Base-by-base conservation (phyloP, 2,329 filamentous ascomycete species). In the Rutstroemia sp. region DNA sequence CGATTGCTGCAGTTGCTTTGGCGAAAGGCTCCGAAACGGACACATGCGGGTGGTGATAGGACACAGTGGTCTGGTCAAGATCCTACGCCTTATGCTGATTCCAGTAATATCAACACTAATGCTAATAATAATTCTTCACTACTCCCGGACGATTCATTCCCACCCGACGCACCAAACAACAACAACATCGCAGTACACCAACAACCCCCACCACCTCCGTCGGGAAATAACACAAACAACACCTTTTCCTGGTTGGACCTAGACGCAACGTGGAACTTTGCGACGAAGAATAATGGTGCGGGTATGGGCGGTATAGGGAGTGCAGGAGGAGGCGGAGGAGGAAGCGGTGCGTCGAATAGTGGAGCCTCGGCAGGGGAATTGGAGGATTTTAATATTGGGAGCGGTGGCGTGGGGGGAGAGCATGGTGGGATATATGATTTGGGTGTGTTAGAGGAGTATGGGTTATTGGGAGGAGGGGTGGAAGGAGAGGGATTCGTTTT, bases 1-100 rank as follows among this genome's bases (percentile, higher is more conserved):
- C 75, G 79, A 18, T 77, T 85, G 1, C 72, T 86, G 0, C 78
- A 81, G 45, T 72, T 85, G 16, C 69, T 86, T 2, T 86, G 82
- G 83, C 74, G 79, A 30, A 77, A 68, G 58, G 55, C 61, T 4
- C 65, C 65, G 0, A 64, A 62, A 23, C 21, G 27, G 5, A 41
- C 39, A 16, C 39, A 30, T 30, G 10, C 39, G 3, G 18, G 18
- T 14, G 39, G 14, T 16, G 39, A 16, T 44, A 21, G 21, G 18
- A 9, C 30, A 42, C 21, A n/a, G 30, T 39, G n/a, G 45, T 46
- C 49, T n/a, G 37, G 38, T 1, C 57, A 45, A 8, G 19, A 19
- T 12, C 10, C n/a, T 21, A 19, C 42, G 8, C 19, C 39, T 9
- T 5, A 14, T 44, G 23, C 34, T 39, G 23, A 18, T n/a, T 41